Percentiles rank a stretch among this genome's conserved stretches.
phyloP scores from a whole-genome alignment of 2,329 filamentous ascomycete species.

The Aureobasidium namibiae region DNA sequence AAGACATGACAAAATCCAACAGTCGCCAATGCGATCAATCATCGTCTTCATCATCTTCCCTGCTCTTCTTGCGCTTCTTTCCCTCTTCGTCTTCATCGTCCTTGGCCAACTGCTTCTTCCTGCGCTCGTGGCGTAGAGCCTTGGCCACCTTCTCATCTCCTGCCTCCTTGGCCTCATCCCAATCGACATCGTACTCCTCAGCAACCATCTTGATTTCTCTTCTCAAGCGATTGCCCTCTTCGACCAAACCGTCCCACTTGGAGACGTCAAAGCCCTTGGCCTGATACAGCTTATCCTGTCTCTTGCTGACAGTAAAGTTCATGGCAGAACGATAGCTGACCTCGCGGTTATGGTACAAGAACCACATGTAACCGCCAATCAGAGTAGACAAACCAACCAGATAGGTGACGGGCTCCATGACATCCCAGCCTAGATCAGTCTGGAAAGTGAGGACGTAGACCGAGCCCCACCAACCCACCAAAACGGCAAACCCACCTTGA shows the following conservation, averaged over 20 bases:
- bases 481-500: constrained; percentile 64
- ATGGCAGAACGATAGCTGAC: constrained; percentile 79
- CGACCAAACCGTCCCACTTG: constrained; percentile 69
- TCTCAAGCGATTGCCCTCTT: constrained; percentile 69
- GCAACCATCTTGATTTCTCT: constrained; percentile 74
- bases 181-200: constrained; percentile 82
- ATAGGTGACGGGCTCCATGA: constrained; percentile 86
- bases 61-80: neutral
- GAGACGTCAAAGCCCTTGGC: constrained; percentile 65
- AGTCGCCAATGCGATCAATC: neutral
- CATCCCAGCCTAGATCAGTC: constrained; percentile 79
- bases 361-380: constrained; percentile 89
- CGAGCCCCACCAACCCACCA: constrained; percentile 71
- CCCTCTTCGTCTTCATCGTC: constrained; percentile 32
- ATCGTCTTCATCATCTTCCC: constrained; percentile 1
- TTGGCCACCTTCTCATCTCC: constrained; percentile 46
- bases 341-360: constrained; percentile 84
- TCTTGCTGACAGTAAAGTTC: constrained; percentile 73
- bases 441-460: constrained; percentile 63
- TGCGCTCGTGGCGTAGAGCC: constrained; percentile 43
- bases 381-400: constrained; percentile 77
- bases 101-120: constrained; percentile 28
- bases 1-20: neutral
- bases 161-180: constrained; percentile 63
- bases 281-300: constrained; percentile 70